These are phyloP conservation scores for Geotrichum ghanense DNA, from an alignment of 805 yeast species.

Conservation along the genomic window DNA sequence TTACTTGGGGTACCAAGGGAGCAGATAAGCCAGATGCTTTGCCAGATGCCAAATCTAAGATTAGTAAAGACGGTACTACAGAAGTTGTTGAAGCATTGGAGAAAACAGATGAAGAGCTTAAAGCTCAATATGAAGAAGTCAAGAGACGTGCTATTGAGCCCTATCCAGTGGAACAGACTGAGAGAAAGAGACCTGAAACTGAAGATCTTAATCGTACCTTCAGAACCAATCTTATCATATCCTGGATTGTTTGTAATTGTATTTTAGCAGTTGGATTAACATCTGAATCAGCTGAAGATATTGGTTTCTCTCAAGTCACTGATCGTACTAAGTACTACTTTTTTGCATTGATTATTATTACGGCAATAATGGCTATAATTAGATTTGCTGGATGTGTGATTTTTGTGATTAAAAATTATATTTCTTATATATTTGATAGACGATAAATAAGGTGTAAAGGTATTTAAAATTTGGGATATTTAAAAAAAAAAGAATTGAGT, in stretches of 20 bases:
- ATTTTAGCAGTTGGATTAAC: conserved; percentile 29
- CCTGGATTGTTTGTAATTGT: conserved; percentile 30
- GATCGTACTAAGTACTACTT: conserved; percentile 27
- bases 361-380: conserved; percentile 48
- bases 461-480: conserved; percentile 10
- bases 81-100: conserved; percentile 42
- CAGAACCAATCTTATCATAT: conserved; percentile 29
- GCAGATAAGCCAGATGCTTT: conserved; percentile 41
- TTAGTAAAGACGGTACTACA: conserved; percentile 39
- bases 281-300: conserved; percentile 24
- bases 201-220: conserved; percentile 31
- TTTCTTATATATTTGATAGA: conserved; percentile 11
- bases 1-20: conserved; percentile 70
- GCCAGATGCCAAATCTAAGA: conserved; percentile 38
- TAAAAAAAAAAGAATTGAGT: not conserved
- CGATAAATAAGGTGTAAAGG: conserved; percentile 13
- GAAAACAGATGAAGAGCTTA: conserved; percentile 40
- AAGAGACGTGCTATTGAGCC: conserved; percentile 44
- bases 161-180: conserved; percentile 22
- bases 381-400: conserved; percentile 42
- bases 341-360: conserved; percentile 47
- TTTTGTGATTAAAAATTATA: conserved; percentile 30
- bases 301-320: conserved; percentile 30
- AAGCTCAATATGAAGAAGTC: conserved; percentile 35
- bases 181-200: conserved; percentile 5